These are phyloP conservation scores for Schizochytrium sp. DNA, from an alignment of 108 stramenopile genomes.

Conservation along the genomic window DNA sequence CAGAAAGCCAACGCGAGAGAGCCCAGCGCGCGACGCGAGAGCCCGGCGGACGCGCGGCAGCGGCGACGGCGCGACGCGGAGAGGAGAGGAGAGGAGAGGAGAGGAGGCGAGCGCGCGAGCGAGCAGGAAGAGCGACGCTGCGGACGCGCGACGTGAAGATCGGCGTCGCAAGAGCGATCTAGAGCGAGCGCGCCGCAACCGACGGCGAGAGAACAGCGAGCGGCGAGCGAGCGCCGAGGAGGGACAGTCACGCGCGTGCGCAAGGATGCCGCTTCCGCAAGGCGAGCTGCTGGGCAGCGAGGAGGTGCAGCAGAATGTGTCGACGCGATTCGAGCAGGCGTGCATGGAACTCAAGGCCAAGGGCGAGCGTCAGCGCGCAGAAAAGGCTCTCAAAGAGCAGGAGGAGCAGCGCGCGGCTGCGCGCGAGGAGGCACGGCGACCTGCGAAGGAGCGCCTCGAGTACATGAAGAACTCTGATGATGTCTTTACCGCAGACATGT, in stretches of 20 bases:
- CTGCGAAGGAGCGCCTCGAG: not conserved
- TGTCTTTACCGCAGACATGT: not conserved
- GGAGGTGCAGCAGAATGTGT: constrained; percentile 13
- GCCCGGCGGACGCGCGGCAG: too few relatives aligned
- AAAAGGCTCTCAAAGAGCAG: not conserved
- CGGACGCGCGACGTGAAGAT: too few relatives aligned
- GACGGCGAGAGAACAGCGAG: too few relatives aligned
- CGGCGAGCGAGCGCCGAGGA: too few relatives aligned
- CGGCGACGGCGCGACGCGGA: too few relatives aligned
- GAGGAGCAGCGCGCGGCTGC: not conserved
- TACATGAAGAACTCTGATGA: not conserved
- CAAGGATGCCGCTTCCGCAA: not conserved
- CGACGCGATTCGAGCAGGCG: not conserved
- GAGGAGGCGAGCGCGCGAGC: too few relatives aligned
- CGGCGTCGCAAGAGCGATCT: too few relatives aligned
- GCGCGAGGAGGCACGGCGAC: not conserved
- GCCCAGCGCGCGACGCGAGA: too few relatives aligned
- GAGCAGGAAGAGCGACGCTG: too few relatives aligned
- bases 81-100: too few relatives aligned
- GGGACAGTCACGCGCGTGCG: not conserved
- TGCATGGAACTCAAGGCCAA: constrained; percentile 28
- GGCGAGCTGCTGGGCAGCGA: not conserved
- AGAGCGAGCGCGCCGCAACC: too few relatives aligned
- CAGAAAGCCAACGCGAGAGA: too few relatives aligned
- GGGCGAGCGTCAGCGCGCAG: constrained; percentile 35